A percentile compares a stretch with the other conserved stretches of the same genome.
These are phyloP conservation scores for Rhododendron molle DNA, from an alignment of 148 eudicot species.

Conservation along the genomic window DNA sequence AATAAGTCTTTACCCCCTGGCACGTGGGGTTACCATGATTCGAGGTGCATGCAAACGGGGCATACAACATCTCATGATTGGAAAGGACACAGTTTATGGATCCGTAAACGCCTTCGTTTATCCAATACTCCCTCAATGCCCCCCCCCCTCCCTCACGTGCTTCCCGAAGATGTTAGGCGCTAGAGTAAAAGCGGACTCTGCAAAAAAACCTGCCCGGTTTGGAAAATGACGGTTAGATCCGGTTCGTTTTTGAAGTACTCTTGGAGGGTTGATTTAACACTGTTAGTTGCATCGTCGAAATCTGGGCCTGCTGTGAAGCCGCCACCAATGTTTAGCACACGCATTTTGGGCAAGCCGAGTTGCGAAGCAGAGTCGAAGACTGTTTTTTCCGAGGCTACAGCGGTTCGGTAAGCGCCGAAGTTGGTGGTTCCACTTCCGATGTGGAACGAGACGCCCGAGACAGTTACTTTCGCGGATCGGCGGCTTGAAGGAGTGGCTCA, in stretches of 20 bases:
- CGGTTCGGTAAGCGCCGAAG: slow-evolving; percentile 3
- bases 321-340: slow-evolving; percentile 24
- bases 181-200: slow-evolving; percentile 14
- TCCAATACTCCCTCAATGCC: slow-evolving; percentile 21
- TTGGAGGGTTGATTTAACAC: slow-evolving; percentile 1
- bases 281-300: slow-evolving; percentile 8
- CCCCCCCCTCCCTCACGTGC: slow-evolving; percentile 20
- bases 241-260: too few species aligned
- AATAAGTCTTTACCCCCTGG: not conserved
- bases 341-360: slow-evolving; percentile 24
- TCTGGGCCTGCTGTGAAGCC: slow-evolving; percentile 11
- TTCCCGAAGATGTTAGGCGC: slow-evolving; percentile 15
- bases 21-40: not conserved
- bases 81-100: slow-evolving; percentile 4
- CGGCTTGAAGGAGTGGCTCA: slow-evolving; percentile 13
- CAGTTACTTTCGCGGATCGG: slow-evolving; percentile 8
- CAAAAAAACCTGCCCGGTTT: slow-evolving; percentile 27
- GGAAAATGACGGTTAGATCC: slow-evolving; percentile 10
- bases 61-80: not conserved
- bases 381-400: not conserved
- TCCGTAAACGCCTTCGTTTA: slow-evolving; percentile 18
- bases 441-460: slow-evolving; percentile 19
- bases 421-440: slow-evolving; percentile 13
- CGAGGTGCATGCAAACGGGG: slow-evolving; percentile 10
- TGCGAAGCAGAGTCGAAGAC: slow-evolving; percentile 14